Conservation (phyloP, 2,329 filamentous ascomycete genomes). For the Huntiella moniliformis region DNA sequence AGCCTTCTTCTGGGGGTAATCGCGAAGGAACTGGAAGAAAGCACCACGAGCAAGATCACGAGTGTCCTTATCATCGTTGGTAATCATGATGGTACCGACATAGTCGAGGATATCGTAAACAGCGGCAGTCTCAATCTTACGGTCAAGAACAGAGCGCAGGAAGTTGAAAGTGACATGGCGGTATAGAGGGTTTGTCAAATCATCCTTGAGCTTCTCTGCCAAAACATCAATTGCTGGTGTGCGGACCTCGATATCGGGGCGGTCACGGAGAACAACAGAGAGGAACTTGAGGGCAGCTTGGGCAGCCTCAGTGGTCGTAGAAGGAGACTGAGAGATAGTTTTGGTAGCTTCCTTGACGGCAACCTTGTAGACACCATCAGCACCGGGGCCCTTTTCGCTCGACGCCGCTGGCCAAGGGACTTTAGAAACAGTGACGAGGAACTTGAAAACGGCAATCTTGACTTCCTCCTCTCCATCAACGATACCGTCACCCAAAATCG, state of each 20-base stretch:
- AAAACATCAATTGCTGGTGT: constrained; percentile 69
- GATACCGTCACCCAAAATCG: constrained; percentile 73
- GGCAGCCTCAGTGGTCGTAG: constrained; percentile 63
- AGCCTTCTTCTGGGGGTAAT: constrained; percentile 82
- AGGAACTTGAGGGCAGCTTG: constrained; percentile 82
- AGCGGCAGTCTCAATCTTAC: constrained; percentile 66
- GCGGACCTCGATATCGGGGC: constrained; percentile 55
- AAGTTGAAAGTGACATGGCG: constrained; percentile 93
- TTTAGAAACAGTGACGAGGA: constrained; percentile 71
- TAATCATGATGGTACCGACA: constrained; percentile 83
- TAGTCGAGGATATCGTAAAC: constrained; percentile 87
- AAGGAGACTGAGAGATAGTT: constrained; percentile 55
- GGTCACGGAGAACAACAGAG: constrained; percentile 66
- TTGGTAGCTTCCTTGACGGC: constrained; percentile 74
- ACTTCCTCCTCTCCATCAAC: constrained; percentile 79
- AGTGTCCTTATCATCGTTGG: constrained; percentile 76
- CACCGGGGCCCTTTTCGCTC: constrained; percentile 28
- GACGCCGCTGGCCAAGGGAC: constrained; percentile 54
- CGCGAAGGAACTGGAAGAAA: constrained; percentile 84
- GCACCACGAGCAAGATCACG: constrained; percentile 73
- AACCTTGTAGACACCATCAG: constrained; percentile 45
- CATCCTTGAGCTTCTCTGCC: constrained; percentile 62
- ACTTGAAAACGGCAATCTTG: constrained; percentile 66
- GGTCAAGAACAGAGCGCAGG: constrained; percentile 65
- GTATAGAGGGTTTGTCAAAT: constrained; percentile 80